Evolutionary conservation across 2,329 filamentous ascomycete species (phyloP), one percentile per base, ranked within the genome.

Genomic region (Acephala macrosclerotiorum): DNA sequence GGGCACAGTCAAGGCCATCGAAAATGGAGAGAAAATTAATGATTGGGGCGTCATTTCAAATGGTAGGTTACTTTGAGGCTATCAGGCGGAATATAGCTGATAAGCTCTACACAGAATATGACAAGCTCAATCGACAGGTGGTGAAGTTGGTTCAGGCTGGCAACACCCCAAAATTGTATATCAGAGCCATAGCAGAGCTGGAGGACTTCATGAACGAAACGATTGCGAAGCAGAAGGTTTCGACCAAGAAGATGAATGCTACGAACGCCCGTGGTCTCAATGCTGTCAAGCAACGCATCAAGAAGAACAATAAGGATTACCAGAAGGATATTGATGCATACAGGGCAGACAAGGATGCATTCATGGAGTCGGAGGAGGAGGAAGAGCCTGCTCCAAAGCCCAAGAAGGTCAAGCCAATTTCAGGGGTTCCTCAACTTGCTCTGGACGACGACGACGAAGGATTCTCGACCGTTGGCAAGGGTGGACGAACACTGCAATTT

Each of bases 251-350:
- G 87, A 97, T 98, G 94, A 99, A 97, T 83, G 94, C 94, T 68
- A 96, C 91, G 77, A 96, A 95, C 78, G 91, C 94, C 71, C 93
- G 94, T 81, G 94, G 94, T 76, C 87, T 99, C 76, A 99, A 98
- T 80, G 93, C 94, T 69, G 92, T 98, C 77, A 97, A 97, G 83
- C 96, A 99, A 81, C 94, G 94, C 83, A 93, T 99, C 84, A 94
- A 95, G 88, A 98, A 97, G 88, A 95, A 95, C 83, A 97, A 95
- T 86, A 96, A 97, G 83, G 95, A 98, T 71, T 95, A 95, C 82
- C 88, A 93, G 76, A 84, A 87, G 68, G 92, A 97, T 77, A 91
- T 99, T 75, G 93, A 97, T 73, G 87, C 90, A 70, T 99, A 95
- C 84, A 87, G 92, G 72, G 90, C 88, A 70, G 89, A 97, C 79